phyloP scores from a whole-genome alignment of 805 yeast genomes.

The Yarrowia hollandica region DNA sequence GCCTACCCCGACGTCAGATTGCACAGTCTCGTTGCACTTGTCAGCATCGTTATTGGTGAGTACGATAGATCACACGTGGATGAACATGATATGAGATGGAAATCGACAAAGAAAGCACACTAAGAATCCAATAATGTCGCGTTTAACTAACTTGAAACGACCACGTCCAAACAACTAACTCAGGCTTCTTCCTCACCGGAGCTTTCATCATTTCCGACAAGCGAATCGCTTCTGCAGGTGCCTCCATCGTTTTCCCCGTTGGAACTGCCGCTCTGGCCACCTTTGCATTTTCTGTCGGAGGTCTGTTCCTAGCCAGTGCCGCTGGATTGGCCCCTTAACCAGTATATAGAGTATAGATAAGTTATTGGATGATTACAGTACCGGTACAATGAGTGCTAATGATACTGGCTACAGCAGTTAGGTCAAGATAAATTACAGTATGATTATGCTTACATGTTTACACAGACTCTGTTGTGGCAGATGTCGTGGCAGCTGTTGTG shows the following conservation, averaged over 20 bases:
- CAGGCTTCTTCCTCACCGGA: conserved; percentile 25
- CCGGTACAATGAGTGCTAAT: too few relatives aligned
- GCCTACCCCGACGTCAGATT: conserved; percentile 21
- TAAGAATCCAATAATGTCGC: too few relatives aligned
- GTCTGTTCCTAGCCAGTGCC: conserved; percentile 28
- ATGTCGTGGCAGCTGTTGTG: neutral
- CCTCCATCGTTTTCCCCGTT: conserved; percentile 6
- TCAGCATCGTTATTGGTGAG: conserved; percentile 20
- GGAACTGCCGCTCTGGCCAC: conserved; percentile 28
- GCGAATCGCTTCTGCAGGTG: conserved; percentile 7
- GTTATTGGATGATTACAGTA: neutral
- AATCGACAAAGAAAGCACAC: too few relatives aligned
- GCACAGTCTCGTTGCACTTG: conserved; percentile 20
- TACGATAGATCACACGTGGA: neutral
- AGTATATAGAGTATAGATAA: conserved; percentile 12
- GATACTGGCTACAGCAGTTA: too few relatives aligned
- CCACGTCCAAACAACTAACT: neutral
- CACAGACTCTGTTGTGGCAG: neutral
- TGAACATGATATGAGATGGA: neutral
- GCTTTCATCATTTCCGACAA: conserved; percentile 28
- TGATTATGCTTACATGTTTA: conserved; percentile 17
- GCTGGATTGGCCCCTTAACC: conserved; percentile 24
- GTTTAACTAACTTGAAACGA: too few relatives aligned
- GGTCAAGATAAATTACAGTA: conserved; percentile 18
- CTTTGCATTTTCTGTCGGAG: conserved; percentile 22